These are phyloP conservation scores for Plasmodium chabaudi DNA, from an alignment of 169 alveolate species.

Conservation along the genomic window DNA sequence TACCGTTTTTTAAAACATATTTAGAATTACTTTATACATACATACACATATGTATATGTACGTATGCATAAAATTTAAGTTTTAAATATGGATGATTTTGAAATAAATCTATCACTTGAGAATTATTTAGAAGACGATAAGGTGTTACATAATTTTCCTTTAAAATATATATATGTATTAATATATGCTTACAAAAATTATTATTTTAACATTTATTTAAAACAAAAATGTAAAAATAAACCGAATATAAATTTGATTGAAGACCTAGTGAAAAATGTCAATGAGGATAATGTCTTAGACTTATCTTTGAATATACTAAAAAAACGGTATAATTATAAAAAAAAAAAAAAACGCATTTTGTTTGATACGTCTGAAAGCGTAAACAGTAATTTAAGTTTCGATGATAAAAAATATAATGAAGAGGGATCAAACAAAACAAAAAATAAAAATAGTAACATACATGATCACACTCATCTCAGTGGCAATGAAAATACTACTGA, in stretches of 20 bases:
- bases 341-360: slow-evolving; percentile 27
- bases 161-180: slow-evolving; percentile 23
- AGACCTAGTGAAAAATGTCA: slow-evolving; percentile 2
- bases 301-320: slow-evolving; percentile 8
- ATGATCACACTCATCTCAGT: no score
- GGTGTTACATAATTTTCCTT: slow-evolving; percentile 42
- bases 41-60: slow-evolving; percentile 12
- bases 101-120: slow-evolving; percentile 36
- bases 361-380: slow-evolving; percentile 5
- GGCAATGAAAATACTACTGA: not conserved
- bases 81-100: slow-evolving; percentile 36
- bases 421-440: not conserved
- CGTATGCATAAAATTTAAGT: slow-evolving; percentile 3
- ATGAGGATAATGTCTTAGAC: slow-evolving; percentile 7
- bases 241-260: not conserved
- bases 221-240: slow-evolving; percentile 14
- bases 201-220: slow-evolving; percentile 18
- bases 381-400: not conserved
- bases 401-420: not conserved
- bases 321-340: slow-evolving; percentile 48
- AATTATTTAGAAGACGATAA: slow-evolving; percentile 61
- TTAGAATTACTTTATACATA: not conserved
- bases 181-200: slow-evolving; percentile 55
- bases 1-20: no score
- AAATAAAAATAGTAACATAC: no score